Percentiles rank a stretch among this genome's conserved stretches.
phyloP scores from a whole-genome alignment of 371 early-diverging fungal genomes.

The Mortierella sp. region DNA sequence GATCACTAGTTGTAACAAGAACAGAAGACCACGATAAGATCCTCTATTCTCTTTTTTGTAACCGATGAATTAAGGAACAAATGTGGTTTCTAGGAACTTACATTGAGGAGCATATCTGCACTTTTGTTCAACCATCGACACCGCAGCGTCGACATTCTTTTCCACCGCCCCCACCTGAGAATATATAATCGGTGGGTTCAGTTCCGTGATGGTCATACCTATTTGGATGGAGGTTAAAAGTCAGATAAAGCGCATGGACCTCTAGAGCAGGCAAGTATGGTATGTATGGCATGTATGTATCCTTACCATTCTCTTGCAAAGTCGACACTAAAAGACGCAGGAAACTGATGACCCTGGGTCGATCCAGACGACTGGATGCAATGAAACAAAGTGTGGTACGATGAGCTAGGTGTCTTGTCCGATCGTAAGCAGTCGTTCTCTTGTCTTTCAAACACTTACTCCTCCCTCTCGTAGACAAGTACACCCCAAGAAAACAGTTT shows the following conservation, averaged over 20 bases:
- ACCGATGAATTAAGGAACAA: no score
- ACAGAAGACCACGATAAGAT: no score
- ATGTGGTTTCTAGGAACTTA: no score
- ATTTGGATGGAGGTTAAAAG: background rate
- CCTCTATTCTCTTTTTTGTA: no score
- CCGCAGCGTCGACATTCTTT: conserved; percentile 12
- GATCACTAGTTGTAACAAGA: conserved; percentile 27
- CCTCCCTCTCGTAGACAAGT: conserved; percentile 56
- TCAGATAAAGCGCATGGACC: no score
- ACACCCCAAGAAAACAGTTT: conserved; percentile 73
- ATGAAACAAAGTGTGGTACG: no score
- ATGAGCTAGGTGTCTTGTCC: no score
- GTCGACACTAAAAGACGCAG: conserved; percentile 42
- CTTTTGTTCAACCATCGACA: background rate
- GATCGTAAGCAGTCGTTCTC: no score
- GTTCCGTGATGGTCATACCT: conserved; percentile 20
- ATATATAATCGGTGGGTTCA: conserved; percentile 17
- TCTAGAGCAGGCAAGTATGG: no score
- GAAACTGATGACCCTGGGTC: conserved; percentile 43
- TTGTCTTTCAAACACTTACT: background rate
- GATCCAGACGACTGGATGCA: conserved; percentile 4
- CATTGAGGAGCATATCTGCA: no score
- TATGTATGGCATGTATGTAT: no score
- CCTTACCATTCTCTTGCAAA: conserved; percentile 48
- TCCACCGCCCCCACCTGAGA: conserved; percentile 14